A percentile compares a stretch with the other conserved stretches of the same genome.
These are phyloP conservation scores for Fraxinus xanthoxyloides DNA, from an alignment of 305 asterid species.

Conservation along the genomic window DNA sequence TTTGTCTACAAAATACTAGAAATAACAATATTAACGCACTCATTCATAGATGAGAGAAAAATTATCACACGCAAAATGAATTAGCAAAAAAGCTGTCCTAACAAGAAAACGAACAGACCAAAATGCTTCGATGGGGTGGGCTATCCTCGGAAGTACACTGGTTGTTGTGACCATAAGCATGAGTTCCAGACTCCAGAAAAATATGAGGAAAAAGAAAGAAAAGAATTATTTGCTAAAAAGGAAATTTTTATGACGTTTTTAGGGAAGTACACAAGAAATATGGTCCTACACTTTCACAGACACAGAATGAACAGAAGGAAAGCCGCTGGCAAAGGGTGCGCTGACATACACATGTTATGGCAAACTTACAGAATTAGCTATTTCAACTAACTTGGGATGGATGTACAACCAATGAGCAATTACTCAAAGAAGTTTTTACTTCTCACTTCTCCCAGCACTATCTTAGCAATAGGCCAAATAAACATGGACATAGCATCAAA, in stretches of 20 bases:
- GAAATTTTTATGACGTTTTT: constrained; percentile 2
- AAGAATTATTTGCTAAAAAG: neutral
- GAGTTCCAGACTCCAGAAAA: neutral
- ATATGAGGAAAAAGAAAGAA: neutral
- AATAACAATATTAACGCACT: neutral
- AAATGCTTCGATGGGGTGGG: constrained; percentile 2
- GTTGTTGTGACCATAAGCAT: neutral
- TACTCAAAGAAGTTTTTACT: neutral
- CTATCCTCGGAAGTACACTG: constrained; percentile 10
- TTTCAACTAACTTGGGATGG: constrained; percentile 1
- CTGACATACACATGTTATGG: neutral
- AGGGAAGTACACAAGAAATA: constrained; percentile 3
- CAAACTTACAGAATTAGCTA: neutral
- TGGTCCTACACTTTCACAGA: neutral
- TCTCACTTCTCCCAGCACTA: constrained; percentile 4
- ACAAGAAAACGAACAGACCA: neutral
- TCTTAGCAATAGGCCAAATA: constrained; percentile 9
- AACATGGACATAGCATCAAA: constrained; percentile 5
- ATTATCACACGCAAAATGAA: neutral
- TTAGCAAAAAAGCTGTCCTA: neutral
- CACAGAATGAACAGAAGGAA: neutral
- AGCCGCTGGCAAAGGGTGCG: neutral
- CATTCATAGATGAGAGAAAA: neutral
- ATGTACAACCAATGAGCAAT: neutral
- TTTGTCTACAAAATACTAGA: neutral